Evolutionary conservation across 768 basidiomycete species (phyloP).

Genomic region (Tylopilus intermedius): DNA sequence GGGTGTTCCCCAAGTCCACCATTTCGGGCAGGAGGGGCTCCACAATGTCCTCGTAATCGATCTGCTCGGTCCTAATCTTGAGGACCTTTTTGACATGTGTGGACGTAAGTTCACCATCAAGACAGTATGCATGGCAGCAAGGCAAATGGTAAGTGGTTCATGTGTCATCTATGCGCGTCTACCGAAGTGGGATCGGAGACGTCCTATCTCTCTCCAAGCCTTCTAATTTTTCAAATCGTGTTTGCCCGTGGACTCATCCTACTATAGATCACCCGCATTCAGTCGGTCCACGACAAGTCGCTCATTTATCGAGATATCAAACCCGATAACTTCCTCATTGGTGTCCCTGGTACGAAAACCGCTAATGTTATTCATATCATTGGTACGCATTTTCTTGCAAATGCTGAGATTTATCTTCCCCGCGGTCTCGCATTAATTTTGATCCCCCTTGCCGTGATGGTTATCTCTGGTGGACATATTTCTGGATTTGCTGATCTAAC

Average conservation of each 20-base stretch:
- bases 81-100: conserved; percentile 99
- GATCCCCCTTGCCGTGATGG: not conserved
- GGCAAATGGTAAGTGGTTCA: conserved; percentile 79
- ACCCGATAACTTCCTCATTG: conserved; percentile 98
- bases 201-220: not conserved
- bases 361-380: conserved; percentile 87
- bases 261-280: conserved; percentile 84
- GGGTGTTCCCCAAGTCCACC: conserved; percentile 96
- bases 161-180: conserved; percentile 1
- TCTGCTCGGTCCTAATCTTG: conserved; percentile 92
- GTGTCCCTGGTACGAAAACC: conserved; percentile 84
- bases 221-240: not conserved
- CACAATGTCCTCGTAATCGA: conserved; percentile 96
- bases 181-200: not conserved
- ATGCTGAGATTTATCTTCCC: conserved; percentile 2
- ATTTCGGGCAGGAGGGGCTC: conserved; percentile 97
- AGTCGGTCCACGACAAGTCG: conserved; percentile 97
- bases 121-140: conserved; percentile 98
- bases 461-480: not conserved
- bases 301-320: conserved; percentile 99
- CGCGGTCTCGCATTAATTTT: conserved; percentile 1
- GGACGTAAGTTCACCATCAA: conserved; percentile 96
- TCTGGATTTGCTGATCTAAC: conserved; percentile 7
- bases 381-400: conserved; percentile 44
- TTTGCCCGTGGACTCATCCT: conserved; percentile 7